Percentiles rank a stretch among this genome's conserved stretches.
Conservation (phyloP, 192 early-diverging fungal species). For the Spizellomyces sp. region DNA sequence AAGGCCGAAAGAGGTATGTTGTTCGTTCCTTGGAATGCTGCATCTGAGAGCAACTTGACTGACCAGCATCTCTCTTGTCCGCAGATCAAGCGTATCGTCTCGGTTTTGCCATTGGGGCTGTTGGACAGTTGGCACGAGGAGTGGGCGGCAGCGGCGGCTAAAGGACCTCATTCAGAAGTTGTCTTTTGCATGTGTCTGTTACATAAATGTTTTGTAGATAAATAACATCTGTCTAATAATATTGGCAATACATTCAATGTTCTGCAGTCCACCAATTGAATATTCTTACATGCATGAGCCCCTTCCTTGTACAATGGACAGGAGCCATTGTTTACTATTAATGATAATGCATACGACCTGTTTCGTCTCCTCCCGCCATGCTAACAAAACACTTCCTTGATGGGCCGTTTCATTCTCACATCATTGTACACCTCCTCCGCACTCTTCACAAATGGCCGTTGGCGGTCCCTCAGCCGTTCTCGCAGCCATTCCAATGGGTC, state of each 20-base stretch:
- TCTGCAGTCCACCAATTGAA: no score
- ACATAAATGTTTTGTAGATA: no score
- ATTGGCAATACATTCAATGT: no score
- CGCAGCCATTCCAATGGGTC: constrained; percentile 54
- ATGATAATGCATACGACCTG: no score
- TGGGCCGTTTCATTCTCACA: constrained; percentile 4
- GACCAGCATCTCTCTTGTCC: neutral
- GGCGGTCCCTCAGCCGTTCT: constrained; percentile 32
- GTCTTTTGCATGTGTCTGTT: no score
- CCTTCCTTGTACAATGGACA: no score
- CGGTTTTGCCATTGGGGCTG: constrained; percentile 27
- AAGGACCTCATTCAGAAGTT: no score
- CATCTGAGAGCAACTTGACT: neutral
- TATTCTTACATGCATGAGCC: no score
- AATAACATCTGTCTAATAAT: no score
- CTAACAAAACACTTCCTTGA: constrained; percentile 44
- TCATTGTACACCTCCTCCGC: constrained; percentile 38
- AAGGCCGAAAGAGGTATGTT: neutral
- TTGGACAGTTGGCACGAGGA: constrained; percentile 4
- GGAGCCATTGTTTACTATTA: no score
- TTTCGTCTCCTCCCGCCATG: neutral
- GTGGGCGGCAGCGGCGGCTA: no score
- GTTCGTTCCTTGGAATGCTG: neutral
- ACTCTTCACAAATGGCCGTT: constrained; percentile 12
- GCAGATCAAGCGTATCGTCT: constrained; percentile 29